A percentile compares a stretch with the other conserved stretches of the same genome.
Evolutionary conservation across 2,329 filamentous ascomycete genomes (phyloP).

Genomic region (Pochonia chlamydosporia): DNA sequence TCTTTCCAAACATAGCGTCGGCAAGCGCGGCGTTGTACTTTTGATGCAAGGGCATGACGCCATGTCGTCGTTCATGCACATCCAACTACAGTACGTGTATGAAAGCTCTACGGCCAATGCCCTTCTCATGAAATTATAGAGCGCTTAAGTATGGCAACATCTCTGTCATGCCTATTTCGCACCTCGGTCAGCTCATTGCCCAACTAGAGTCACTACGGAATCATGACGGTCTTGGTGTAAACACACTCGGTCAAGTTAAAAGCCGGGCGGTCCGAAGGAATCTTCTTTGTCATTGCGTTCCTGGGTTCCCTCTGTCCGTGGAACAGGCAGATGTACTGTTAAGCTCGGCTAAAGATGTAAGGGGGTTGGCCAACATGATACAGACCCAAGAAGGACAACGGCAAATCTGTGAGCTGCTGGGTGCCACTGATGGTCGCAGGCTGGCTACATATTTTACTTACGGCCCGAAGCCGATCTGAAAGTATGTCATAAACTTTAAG

Average conservation of each 20-base stretch:
- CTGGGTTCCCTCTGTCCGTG: conserved; percentile 19
- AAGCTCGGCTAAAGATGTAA: conserved; percentile 20
- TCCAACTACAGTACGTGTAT: conserved; percentile 38
- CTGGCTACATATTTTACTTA: conserved; percentile 23
- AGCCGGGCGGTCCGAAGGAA: background rate
- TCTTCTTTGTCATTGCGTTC: conserved; percentile 16
- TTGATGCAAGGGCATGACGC: conserved; percentile 29
- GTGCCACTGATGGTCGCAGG: conserved; percentile 20
- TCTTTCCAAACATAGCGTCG: conserved; percentile 31
- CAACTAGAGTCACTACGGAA: conserved; percentile 32
- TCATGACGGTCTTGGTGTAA: conserved; percentile 12
- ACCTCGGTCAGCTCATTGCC: conserved; percentile 26
- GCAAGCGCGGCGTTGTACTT: conserved; percentile 37
- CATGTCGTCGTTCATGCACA: conserved; percentile 29
- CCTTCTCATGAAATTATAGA: conserved; percentile 16
- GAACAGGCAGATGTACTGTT: conserved; percentile 21
- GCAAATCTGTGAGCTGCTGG: conserved; percentile 21
- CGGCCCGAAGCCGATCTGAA: conserved; percentile 11
- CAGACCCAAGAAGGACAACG: conserved; percentile 12
- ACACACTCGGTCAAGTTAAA: background rate
- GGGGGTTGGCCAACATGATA: conserved; percentile 19
- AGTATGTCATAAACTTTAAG: too few species aligned
- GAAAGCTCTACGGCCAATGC: background rate
- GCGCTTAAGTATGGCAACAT: conserved; percentile 26
- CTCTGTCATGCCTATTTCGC: conserved; percentile 37